Conservation (phyloP, 2,329 filamentous ascomycete species). For the Cryoendolithus antarcticus region DNA sequence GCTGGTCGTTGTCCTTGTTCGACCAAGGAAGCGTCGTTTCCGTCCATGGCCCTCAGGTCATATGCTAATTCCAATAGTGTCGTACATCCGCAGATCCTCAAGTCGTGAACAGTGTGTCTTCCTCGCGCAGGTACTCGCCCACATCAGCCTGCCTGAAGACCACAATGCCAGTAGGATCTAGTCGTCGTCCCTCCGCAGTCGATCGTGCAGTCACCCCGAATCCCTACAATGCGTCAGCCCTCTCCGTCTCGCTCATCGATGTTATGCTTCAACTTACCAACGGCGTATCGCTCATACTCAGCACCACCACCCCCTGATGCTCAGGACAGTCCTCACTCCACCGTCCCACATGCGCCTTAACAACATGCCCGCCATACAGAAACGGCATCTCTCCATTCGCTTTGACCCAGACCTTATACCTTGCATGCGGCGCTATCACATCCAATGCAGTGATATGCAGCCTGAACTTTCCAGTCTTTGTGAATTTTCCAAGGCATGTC, state of each 20-base stretch:
- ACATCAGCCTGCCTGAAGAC: constrained; percentile 88
- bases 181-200: constrained; percentile 65
- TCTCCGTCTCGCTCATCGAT: not conserved
- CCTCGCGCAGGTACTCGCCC: constrained; percentile 86
- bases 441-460: constrained; percentile 84
- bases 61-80: too few relatives aligned
- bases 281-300: constrained; percentile 83
- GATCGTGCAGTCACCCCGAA: constrained; percentile 87
- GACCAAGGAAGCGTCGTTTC: too few relatives aligned
- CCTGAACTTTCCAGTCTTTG: constrained; percentile 90
- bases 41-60: too few relatives aligned
- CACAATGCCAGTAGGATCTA: constrained; percentile 83
- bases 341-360: constrained; percentile 69
- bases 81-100: constrained; percentile 8
- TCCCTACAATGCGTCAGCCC: constrained; percentile 41
- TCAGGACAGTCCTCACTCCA: constrained; percentile 89
- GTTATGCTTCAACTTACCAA: constrained; percentile 32
- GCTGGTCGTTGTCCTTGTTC: too few relatives aligned
- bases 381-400: constrained; percentile 96
- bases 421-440: constrained; percentile 76
- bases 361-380: constrained; percentile 81
- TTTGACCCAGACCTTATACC: constrained; percentile 97
- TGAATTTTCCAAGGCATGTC: constrained; percentile 87
- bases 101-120: constrained; percentile 52
- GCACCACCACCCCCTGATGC: constrained; percentile 81